Conservation (phyloP, 2,329 filamentous ascomycete genomes). For the Monosporascus ibericus region DNA sequence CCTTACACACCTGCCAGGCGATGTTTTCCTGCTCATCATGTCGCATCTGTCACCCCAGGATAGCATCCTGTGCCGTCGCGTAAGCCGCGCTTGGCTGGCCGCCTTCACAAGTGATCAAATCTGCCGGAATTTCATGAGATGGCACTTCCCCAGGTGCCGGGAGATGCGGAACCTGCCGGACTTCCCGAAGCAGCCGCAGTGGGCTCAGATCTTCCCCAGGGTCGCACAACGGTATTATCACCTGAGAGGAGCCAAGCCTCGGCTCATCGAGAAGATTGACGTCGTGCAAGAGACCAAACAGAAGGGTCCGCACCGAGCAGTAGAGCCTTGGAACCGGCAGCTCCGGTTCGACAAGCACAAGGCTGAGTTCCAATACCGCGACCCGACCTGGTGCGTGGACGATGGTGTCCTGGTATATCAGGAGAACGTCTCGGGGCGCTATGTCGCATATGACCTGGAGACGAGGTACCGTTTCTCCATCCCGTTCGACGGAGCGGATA, state of each 20-base stretch:
- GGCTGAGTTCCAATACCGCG: constrained; percentile 37
- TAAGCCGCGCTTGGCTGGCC: constrained; percentile 42
- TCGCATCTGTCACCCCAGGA: constrained; percentile 43
- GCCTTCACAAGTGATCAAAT: constrained; percentile 44
- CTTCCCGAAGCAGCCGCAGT: constrained; percentile 21
- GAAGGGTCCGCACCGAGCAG: constrained; percentile 22
- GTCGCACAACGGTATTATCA: constrained; percentile 50
- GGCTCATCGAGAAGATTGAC: constrained; percentile 37
- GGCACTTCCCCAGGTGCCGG: constrained; percentile 45
- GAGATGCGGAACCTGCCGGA: constrained; percentile 37
- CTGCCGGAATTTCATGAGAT: constrained; percentile 40
- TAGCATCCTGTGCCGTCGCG: constrained; percentile 43
- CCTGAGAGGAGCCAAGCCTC: constrained; percentile 41
- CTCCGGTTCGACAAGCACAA: constrained; percentile 34
- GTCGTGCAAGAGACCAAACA: constrained; percentile 28
- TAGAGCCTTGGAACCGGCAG: constrained; percentile 39
- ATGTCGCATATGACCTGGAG: constrained; percentile 45
- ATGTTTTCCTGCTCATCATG: constrained; percentile 51
- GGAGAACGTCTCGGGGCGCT: constrained; percentile 21
- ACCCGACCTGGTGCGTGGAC: constrained; percentile 46
- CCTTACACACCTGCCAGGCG: constrained; percentile 45
- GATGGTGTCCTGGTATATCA: constrained; percentile 52
- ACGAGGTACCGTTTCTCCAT: constrained; percentile 36
- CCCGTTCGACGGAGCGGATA: constrained; percentile 44
- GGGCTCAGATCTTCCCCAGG: constrained; percentile 38